Conservation (phyloP, 2,329 filamentous ascomycete species). For the Colletotrichum paranaense region DNA sequence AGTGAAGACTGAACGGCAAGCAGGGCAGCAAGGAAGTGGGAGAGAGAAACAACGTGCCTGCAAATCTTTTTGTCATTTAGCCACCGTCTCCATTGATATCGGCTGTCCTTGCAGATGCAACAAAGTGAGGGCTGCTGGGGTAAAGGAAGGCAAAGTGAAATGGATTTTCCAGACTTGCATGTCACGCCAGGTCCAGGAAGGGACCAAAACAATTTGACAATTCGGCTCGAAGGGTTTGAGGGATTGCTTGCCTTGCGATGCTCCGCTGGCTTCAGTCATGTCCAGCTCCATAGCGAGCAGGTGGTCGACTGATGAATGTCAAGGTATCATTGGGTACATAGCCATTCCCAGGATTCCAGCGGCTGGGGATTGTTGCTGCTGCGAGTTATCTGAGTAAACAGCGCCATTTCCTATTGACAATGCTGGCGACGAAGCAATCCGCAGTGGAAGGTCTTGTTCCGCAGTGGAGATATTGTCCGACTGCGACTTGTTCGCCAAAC, state of each 20-base stretch:
- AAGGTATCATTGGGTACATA: background rate
- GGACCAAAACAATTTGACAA: conserved; percentile 6
- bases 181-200: conserved; percentile 9
- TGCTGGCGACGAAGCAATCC: background rate
- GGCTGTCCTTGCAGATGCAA: conserved; percentile 14
- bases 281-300: background rate
- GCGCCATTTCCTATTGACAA: background rate
- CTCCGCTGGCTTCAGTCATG: no score
- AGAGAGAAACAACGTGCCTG: background rate
- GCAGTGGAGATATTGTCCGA: background rate
- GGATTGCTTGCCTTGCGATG: no score
- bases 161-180: conserved; percentile 2
- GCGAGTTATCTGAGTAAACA: conserved; percentile 21
- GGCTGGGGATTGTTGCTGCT: conserved; percentile 9
- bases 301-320: no score
- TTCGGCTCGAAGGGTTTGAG: background rate
- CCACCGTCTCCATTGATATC: background rate
- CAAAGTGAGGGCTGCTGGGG: conserved; percentile 4
- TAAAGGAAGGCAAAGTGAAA: background rate
- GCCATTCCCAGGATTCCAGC: background rate
- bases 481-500: background rate
- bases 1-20: background rate
- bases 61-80: conserved; percentile 15
- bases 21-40: conserved; percentile 1
- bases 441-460: background rate